These are phyloP conservation scores for Durio zibethinus DNA, from an alignment of 345 rosid species.

Conservation along the genomic window DNA sequence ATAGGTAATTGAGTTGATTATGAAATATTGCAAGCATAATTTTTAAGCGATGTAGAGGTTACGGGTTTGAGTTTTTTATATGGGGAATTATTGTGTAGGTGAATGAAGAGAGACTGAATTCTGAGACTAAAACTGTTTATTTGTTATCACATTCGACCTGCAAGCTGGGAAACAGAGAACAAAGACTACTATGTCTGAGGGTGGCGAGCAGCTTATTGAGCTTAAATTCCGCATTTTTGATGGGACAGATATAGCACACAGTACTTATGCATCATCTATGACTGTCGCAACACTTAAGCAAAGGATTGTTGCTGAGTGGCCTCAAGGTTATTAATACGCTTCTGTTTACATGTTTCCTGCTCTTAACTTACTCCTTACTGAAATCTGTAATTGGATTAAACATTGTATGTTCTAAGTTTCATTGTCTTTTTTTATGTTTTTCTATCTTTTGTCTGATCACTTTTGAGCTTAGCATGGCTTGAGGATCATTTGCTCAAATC, in stretches of 20 bases:
- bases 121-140: slow-evolving; percentile 8
- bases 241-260: slow-evolving; percentile 42
- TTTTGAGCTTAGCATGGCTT: background rate
- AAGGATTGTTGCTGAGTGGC: slow-evolving; percentile 44
- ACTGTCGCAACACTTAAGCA: slow-evolving; percentile 40
- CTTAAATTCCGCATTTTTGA: slow-evolving; percentile 43
- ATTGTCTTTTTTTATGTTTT: slow-evolving; percentile 4
- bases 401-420: background rate
- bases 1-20: background rate
- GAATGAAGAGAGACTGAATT: slow-evolving; percentile 20
- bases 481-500: background rate
- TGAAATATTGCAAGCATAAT: background rate
- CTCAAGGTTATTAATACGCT: slow-evolving; percentile 30
- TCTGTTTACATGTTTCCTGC: background rate
- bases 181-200: slow-evolving; percentile 24
- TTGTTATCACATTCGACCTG: slow-evolving; percentile 16
- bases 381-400: slow-evolving; percentile 1
- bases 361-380: background rate
- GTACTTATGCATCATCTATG: slow-evolving; percentile 29
- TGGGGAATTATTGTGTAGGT: slow-evolving; percentile 22
- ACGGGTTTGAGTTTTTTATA: slow-evolving; percentile 3
- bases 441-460: background rate
- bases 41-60: background rate
- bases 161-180: slow-evolving; percentile 24
- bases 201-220: slow-evolving; percentile 28